Percentiles rank a stretch among this genome's conserved stretches.
These are phyloP conservation scores for Venturia aucupariae DNA, from an alignment of 2,329 filamentous ascomycete genomes.

Conservation along the genomic window DNA sequence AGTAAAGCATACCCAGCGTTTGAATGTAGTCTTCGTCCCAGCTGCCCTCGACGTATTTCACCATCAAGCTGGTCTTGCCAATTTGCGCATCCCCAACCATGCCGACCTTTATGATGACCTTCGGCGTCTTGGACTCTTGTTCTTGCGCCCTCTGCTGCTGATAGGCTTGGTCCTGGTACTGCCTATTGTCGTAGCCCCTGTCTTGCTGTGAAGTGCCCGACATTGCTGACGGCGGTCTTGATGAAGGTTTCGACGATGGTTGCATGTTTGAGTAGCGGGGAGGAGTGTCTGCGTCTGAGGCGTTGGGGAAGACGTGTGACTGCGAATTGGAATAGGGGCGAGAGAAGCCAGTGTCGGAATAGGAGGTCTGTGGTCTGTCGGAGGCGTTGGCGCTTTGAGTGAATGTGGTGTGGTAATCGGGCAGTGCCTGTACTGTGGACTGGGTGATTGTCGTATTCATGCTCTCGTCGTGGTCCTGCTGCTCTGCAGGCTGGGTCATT, in stretches of 20 bases:
- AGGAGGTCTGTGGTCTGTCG: conserved; percentile 42
- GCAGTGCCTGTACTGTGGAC: conserved; percentile 13
- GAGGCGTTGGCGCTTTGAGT: conserved; percentile 20
- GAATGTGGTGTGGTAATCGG: conserved; percentile 13
- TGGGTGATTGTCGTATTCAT: conserved; percentile 37
- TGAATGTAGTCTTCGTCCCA: conserved; percentile 99
- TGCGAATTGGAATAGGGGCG: conserved; percentile 29
- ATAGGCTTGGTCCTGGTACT: conserved; percentile 4
- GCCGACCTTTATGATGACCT: conserved; percentile 96
- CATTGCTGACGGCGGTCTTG: conserved; percentile 12
- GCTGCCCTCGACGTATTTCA: conserved; percentile 98
- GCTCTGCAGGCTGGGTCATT: neutral
- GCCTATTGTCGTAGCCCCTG: conserved; percentile 4
- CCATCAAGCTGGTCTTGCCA: conserved; percentile 98
- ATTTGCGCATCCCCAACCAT: conserved; percentile 99
- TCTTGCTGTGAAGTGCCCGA: conserved; percentile 7
- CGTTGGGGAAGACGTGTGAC: conserved; percentile 33
- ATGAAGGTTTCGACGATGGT: conserved; percentile 6
- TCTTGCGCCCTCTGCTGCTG: conserved; percentile 19
- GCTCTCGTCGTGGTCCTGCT: conserved; percentile 30
- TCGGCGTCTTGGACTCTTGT: conserved; percentile 41
- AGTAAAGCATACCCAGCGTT: conserved; percentile 58
- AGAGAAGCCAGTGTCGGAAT: conserved; percentile 41
- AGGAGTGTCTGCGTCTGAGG: conserved; percentile 36
- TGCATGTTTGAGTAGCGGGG: conserved; percentile 11